Evolutionary conservation across 2,329 filamentous ascomycete species (phyloP).

Genomic region (Ophiocordyceps camponoti-floridani): DNA sequence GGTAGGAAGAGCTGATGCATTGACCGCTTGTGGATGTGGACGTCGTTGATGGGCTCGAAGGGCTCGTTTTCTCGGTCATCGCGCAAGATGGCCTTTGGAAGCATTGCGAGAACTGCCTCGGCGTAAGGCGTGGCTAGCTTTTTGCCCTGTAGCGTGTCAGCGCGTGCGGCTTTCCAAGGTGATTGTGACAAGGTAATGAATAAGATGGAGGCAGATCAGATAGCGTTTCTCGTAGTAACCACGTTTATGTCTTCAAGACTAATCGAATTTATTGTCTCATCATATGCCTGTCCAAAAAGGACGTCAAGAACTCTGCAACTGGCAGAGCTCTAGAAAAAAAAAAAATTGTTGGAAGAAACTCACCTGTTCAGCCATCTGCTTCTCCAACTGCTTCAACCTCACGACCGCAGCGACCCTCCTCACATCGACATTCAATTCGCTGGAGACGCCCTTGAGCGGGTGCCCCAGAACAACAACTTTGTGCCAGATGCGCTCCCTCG

Average conservation of each 20-base stretch:
- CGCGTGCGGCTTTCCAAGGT: slow-evolving; percentile 42
- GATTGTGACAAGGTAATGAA: background rate
- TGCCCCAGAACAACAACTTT: slow-evolving; percentile 47
- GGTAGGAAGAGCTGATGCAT: slow-evolving; percentile 48
- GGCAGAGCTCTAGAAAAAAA: background rate
- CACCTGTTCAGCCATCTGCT: slow-evolving; percentile 59
- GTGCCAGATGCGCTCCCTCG: slow-evolving; percentile 57
- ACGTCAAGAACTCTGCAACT: background rate
- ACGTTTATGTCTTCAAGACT: slow-evolving; percentile 96
- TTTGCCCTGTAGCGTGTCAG: slow-evolving; percentile 43
- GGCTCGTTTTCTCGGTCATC: slow-evolving; percentile 25
- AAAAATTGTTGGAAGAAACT: slow-evolving; percentile 15
- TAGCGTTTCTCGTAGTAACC: slow-evolving; percentile 48
- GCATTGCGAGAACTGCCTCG: slow-evolving; percentile 59
- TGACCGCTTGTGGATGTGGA: slow-evolving; percentile 42
- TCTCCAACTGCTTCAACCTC: slow-evolving; percentile 71
- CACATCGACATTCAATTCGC: slow-evolving; percentile 62
- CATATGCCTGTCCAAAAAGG: slow-evolving; percentile 28
- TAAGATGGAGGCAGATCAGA: slow-evolving; percentile 3
- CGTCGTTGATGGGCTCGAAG: slow-evolving; percentile 46
- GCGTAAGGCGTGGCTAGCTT: slow-evolving; percentile 60
- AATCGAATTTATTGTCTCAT: slow-evolving; percentile 53
- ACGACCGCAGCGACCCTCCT: slow-evolving; percentile 73
- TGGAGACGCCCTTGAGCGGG: slow-evolving; percentile 60
- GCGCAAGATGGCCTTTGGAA: slow-evolving; percentile 49